Conservation (phyloP, 2,329 filamentous ascomycete species). For the Fusarium stilboides region DNA sequence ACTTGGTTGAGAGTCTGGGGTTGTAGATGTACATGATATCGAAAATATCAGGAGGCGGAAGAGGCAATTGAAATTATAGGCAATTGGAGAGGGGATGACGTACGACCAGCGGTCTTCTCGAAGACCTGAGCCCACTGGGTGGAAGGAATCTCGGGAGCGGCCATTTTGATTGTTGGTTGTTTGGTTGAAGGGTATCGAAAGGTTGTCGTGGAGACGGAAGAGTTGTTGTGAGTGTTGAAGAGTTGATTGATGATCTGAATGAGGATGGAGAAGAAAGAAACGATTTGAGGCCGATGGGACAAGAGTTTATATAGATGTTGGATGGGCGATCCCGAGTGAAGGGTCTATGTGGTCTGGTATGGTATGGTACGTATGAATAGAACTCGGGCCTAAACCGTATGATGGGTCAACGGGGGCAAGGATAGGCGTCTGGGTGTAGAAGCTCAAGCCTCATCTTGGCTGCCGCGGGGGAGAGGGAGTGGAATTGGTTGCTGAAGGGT, state of each 20-base stretch:
- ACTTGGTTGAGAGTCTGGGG: conserved; percentile 23
- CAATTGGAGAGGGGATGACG: conserved; percentile 50
- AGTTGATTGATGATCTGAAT: conserved; percentile 49
- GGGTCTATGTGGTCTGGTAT: conserved; percentile 23
- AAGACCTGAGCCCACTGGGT: conserved; percentile 95
- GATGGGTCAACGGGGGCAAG: conserved; percentile 47
- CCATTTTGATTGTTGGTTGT: conserved; percentile 49
- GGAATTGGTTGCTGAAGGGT: conserved; percentile 28
- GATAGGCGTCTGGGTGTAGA: conserved; percentile 42
- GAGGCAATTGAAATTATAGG: conserved; percentile 20
- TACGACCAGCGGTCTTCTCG: conserved; percentile 82
- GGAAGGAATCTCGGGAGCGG: conserved; percentile 72
- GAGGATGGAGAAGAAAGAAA: conserved; percentile 48
- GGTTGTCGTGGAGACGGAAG: conserved; percentile 44
- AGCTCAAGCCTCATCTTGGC: conserved; percentile 47
- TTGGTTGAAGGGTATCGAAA: conserved; percentile 42
- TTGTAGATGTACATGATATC: conserved; percentile 20
- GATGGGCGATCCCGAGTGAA: conserved; percentile 40
- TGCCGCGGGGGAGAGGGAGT: conserved; percentile 49
- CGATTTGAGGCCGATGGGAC: conserved; percentile 41
- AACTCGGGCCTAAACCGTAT: conserved; percentile 48
- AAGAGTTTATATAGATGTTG: conserved; percentile 51
- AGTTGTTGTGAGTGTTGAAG: conserved; percentile 40
- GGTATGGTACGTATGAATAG: conserved; percentile 35
- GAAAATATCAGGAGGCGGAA: conserved; percentile 23